These are phyloP conservation scores for Monascus ruber DNA, from an alignment of 2,329 filamentous ascomycete genomes.

Conservation along the genomic window DNA sequence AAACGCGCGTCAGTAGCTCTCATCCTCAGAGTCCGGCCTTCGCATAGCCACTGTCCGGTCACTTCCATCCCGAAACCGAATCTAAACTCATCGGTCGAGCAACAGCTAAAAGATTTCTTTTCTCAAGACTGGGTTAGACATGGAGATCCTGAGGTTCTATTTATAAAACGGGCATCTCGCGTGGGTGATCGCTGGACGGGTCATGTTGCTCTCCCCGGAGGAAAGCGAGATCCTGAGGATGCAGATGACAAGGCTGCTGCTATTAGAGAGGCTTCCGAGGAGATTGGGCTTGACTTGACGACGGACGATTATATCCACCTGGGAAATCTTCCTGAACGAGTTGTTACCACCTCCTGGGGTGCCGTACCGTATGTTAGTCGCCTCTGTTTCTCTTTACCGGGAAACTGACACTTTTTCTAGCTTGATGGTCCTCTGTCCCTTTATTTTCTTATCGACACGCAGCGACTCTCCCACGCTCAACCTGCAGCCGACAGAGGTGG, in stretches of 20 bases:
- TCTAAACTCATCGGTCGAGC: conserved; percentile 16
- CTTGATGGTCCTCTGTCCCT: conserved; percentile 59
- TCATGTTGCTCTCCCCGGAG: conserved; percentile 58
- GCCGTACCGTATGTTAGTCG: conserved; percentile 41
- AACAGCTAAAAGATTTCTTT: conserved; percentile 48
- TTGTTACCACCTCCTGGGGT: conserved; percentile 57
- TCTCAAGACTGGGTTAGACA: conserved; percentile 52
- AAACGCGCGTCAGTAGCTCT: conserved; percentile 57
- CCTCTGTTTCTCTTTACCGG: not conserved
- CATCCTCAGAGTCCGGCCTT: conserved; percentile 51
- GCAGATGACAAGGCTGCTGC: conserved; percentile 51
- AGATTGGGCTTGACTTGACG: conserved; percentile 52
- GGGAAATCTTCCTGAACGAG: conserved; percentile 54
- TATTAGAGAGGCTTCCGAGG: conserved; percentile 53
- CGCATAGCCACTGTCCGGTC: conserved; percentile 43
- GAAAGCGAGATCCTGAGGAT: conserved; percentile 55
- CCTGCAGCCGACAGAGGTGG: conserved; percentile 58
- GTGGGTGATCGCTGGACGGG: conserved; percentile 58
- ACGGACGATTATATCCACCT: conserved; percentile 36
- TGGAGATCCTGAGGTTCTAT: conserved; percentile 57
- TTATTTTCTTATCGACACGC: conserved; percentile 52
- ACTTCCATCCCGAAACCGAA: conserved; percentile 11
- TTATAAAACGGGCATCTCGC: conserved; percentile 57
- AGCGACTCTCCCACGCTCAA: conserved; percentile 45
- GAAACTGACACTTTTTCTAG: conserved; percentile 24